Evolutionary conservation across 2,329 filamentous ascomycete genomes (phyloP), one percentile per base, ranked within the genome.

Genomic region (Raffaelea albimanens): DNA sequence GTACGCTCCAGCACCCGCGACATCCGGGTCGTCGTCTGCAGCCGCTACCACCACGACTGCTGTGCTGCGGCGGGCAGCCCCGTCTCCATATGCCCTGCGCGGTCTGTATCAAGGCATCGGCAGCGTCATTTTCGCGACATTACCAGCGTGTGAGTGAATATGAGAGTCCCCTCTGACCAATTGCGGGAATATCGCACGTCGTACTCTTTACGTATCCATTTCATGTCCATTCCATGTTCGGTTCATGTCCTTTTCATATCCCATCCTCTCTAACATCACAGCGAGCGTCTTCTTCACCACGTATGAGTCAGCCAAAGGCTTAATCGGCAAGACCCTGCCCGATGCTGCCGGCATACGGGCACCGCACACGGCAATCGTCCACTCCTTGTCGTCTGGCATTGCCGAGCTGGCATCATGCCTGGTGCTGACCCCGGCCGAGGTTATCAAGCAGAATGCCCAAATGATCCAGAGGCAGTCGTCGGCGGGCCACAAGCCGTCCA

Each of bases 401-500:
- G 90, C 84, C 1, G 90, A 96, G 65, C 76, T 89, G 55, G 85
- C 88, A 3, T 90, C 87, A 5, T 95, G 90, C 60, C 73, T 88
- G 19, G 86, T 95, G 51, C 76, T 95, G 33, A 91, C 89, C 0
- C 90, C 89, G 0, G 87, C 88, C 14, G 89, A 95, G 62, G 87
- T 95, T 8, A 78, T 95, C 53, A 95, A 96, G 67, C 89, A 95
- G 61, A 95, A 95, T 63, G 88, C 90, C 0, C 89, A 95, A 63
- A 89, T 95, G 76, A 71, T 93, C 1, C 70, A 58, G 29, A 52
- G 16, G 53, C 34, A 48, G 57, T 58, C 53, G 20, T 55, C 50
- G 16, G 19, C 14, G 31, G 25, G 38, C 21, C 43, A 8, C 8
- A 22, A 20, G 20, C 22, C 46, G 21, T 68, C 66, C 4, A 46